Evolutionary conservation across 164 flowering plant species (phyloP), one percentile per base, ranked within the genome.

Genomic region (Echeveria elegans): DNA sequence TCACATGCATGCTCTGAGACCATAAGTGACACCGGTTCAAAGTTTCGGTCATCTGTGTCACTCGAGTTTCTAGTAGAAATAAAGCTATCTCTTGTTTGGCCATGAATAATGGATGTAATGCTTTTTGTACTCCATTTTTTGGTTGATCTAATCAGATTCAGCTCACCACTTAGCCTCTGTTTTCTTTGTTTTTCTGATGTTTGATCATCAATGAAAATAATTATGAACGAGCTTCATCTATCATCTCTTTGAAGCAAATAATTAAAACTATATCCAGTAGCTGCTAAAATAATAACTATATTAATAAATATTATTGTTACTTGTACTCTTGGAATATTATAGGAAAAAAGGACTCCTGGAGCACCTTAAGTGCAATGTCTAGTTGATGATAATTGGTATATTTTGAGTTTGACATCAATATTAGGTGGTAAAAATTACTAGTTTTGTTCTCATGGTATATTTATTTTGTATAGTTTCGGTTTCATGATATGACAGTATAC

Each of bases 81-180:
- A 26, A 53, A 56, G 16, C 19, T n/a, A n/a, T n/a, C n/a, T 52
- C 58, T 2, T 52, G 16, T 21, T 52, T 21, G 21, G 8, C 16
- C 12, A 5, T 56, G 19, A 56, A 12, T 28, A 26, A 56, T 56
- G 32, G 16, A 12, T 11, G 61, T 29, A 5, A 28, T 11, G 61
- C 61, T 18, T 28, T 28, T 56, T 56, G 61, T 56, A 56, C 61
- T 56, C n/a, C n/a, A n/a, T n/a, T n/a, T n/a, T n/a, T n/a, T n/a
- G n/a, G n/a, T n/a, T n/a, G n/a, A n/a, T n/a, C n/a, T n/a, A n/a
- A n/a, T n/a, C n/a, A n/a, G n/a, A n/a, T n/a, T 28, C 26, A 32
- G 56, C 19, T 56, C 61, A 28, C 56, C 1, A 26, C 56, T 10
- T 24, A 50, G 56, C 21, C 56, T 21, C 28, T 50, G 56, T 2